Evolutionary conservation across 2,329 filamentous ascomycete species (phyloP), one percentile per base, ranked within the genome.

Genomic region (Verticillium tricorpus): DNA sequence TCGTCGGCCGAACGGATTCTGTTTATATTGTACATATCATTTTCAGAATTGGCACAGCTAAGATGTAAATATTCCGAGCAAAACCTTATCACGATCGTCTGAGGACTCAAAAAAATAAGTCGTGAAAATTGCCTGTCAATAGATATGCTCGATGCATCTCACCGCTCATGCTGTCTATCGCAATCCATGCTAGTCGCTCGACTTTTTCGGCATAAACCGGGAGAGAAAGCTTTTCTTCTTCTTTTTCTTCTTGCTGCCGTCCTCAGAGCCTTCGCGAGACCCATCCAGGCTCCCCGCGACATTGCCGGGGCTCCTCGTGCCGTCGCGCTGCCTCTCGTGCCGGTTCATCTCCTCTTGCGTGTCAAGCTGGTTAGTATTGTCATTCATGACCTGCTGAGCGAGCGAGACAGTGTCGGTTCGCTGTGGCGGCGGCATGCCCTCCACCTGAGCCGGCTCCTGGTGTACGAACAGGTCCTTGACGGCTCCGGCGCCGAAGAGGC

Each of bases 341-440:
- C 69, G 68, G 31, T 67, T 64, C 56, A 69, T 56, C 39, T 74
- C 68, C 56, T 73, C 67, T 56, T 80, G 73, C 2, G 72, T 72
- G 37, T 84, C 80, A 5, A 85, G 67, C 67, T 84, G 79, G 8
- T 75, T 80, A 0, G 83, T 85, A 60, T 85, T 77, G 14, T 81
- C 76, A 55, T 83, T 76, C 82, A 85, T 85, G 39, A 85, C 77
- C 65, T 82, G 72, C 62, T 82, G 77, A 0, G 82, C 83, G 31
- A 79, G 68, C 32, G 77, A 75, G n/a, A 84, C 76, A 3, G 81
- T 78, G 50, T 77, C 74, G 22, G 74, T 68, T 25, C 71, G 68
- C 32, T 71, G 22, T 1, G 57, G 58, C 15, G 40, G 58, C 58
- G 32, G 39, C 37, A n/a, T 31, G 12, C 39, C 58, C 25, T 39